Evolutionary conservation across 2,329 filamentous ascomycete genomes (phyloP), one percentile per base, ranked within the genome.

Genomic region (Verticillium klebahnii): DNA sequence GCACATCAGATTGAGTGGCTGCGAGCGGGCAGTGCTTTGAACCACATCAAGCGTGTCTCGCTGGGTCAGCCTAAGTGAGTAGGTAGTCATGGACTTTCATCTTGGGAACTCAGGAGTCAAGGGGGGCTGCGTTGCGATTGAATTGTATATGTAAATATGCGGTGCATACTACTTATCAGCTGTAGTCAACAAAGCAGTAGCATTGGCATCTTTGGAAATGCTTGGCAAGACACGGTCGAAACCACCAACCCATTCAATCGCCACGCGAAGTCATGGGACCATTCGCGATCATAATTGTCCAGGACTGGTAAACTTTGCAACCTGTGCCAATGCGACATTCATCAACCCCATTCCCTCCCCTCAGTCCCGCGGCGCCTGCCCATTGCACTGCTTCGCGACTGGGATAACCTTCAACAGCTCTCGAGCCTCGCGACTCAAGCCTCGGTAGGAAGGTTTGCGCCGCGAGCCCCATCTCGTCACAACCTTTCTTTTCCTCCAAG

Each of bases 11-110:
- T 74, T 50, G 59, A 59, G 39, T 76, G 72, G 72, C 59, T 74
- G 29, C 69, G 69, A 56, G 70, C 70, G 4, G 74, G 74, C 2
- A 75, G 73, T 61, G 72, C 73, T 11, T 64, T 77, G 36, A 76
- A 77, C 40, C 64, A 72, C 62, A 72, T 72, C 31, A 70, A 72
- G 14, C 11, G 11, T 36, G 34, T 36, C 9, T 36, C 34, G 9
- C 34, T 36, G 2, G 14, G 14, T 5, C 7, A 14, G 34, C 2
- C 2, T 14, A 36, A 36, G 34, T 36, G 14, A 14, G 7, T 9
- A 2, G 2, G 12, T 36, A 2, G 9, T 14, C 11, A 36, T 36
- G 14, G 34, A 14, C 34, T 36, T 14, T 11, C 9, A 3, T 14
- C 34, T 14, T 36, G 14, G 34, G 14, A 3, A 7, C 2, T 36